Evolutionary conservation across 2,329 filamentous ascomycete species (phyloP).

Genomic region (Truncatella angustata): DNA sequence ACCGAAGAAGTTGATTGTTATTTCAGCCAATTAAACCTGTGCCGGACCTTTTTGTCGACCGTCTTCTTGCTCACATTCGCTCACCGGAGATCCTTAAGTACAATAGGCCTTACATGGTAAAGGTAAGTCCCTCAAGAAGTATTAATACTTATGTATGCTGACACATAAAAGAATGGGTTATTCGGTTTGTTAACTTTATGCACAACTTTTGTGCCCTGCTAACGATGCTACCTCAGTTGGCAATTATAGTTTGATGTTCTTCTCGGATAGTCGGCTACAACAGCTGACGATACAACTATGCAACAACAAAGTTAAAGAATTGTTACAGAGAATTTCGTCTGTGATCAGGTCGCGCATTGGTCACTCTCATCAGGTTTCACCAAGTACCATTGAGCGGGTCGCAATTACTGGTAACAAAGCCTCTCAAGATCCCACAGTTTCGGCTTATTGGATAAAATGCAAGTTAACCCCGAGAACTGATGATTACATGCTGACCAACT

Average conservation of each 20-base stretch:
- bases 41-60: conserved; percentile 26
- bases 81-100: conserved; percentile 7
- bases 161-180: conserved; percentile 11
- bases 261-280: conserved; percentile 28
- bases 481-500: not conserved
- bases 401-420: not conserved
- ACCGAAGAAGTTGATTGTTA: not conserved
- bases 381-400: conserved; percentile 7
- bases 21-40: conserved; percentile 13
- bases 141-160: not conserved
- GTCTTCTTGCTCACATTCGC: conserved; percentile 20
- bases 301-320: conserved; percentile 28
- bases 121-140: conserved; percentile 16
- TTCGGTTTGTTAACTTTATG: not conserved
- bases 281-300: conserved; percentile 25
- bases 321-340: conserved; percentile 25
- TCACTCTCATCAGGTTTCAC: conserved; percentile 2
- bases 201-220: not conserved
- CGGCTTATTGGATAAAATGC: conserved; percentile 5
- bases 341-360: conserved; percentile 14
- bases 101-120: conserved; percentile 21
- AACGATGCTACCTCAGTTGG: conserved; percentile 14
- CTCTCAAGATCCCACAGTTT: not conserved
- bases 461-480: conserved; percentile 3
- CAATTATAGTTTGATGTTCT: conserved; percentile 26